phyloP scores from a whole-genome alignment of 2,329 filamentous ascomycete species.

The Aspergillus aculeatinus region DNA sequence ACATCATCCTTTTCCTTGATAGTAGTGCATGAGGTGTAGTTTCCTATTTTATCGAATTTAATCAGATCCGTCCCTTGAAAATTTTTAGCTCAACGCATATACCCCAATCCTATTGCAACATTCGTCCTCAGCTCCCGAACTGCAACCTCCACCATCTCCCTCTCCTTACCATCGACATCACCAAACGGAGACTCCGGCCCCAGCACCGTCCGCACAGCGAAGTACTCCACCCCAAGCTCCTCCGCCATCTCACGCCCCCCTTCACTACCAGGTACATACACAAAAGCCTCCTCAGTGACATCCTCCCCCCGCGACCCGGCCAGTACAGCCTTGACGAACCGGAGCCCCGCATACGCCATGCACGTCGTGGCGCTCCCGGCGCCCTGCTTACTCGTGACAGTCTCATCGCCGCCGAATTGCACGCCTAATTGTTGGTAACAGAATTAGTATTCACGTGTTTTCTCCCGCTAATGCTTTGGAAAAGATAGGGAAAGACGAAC shows the following conservation, averaged over 20 bases:
- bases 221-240: neutral
- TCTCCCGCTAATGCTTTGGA: too few species aligned
- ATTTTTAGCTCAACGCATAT: too few species aligned
- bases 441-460: too few species aligned
- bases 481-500: neutral
- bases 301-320: neutral
- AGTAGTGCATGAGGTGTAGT: too few species aligned
- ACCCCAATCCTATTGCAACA: neutral
- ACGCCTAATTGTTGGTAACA: neutral
- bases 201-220: neutral
- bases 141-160: neutral
- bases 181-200: neutral
- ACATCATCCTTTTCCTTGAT: too few species aligned
- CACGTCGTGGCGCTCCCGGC: neutral
- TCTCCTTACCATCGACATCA: neutral
- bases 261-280: neutral
- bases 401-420: neutral
- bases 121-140: neutral
- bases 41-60: too few species aligned
- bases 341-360: neutral
- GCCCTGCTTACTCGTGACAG: neutral
- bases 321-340: neutral
- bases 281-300: neutral
- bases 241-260: neutral
- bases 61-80: too few species aligned